Conservation (phyloP, 768 basidiomycete genomes). For the Trametes cingulata region DNA sequence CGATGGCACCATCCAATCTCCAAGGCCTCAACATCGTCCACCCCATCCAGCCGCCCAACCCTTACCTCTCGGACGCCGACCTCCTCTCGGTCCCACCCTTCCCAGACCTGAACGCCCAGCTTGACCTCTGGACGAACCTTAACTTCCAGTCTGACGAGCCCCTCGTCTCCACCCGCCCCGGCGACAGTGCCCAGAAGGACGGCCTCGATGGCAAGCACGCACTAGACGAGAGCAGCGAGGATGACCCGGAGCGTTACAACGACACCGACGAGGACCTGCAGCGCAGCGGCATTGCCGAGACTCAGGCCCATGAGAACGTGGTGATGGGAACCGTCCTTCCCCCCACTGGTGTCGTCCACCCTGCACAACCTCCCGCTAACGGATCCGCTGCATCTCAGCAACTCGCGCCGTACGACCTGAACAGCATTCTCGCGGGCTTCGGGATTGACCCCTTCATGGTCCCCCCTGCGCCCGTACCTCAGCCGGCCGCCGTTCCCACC, state of each 20-base stretch:
- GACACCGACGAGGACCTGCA: slow-evolving; percentile 48
- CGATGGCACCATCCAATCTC: slow-evolving; percentile 63
- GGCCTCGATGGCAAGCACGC: slow-evolving; percentile 14
- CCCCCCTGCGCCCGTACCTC: slow-evolving; percentile 33
- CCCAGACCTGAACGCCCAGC: slow-evolving; percentile 75
- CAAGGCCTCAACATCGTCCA: slow-evolving; percentile 84
- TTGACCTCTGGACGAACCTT: slow-evolving; percentile 83
- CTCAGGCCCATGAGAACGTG: slow-evolving; percentile 61
- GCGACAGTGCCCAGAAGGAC: slow-evolving; percentile 38
- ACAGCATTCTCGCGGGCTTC: slow-evolving; percentile 37
- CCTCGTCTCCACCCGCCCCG: slow-evolving; percentile 32
- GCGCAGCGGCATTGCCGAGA: slow-evolving; percentile 42
- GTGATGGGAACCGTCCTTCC: slow-evolving; percentile 49
- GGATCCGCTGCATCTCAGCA: slow-evolving; percentile 19
- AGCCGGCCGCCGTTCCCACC: slow-evolving; percentile 31
- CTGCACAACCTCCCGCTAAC: slow-evolving; percentile 28
- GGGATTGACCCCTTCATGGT: slow-evolving; percentile 46
- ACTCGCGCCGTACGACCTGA: slow-evolving; percentile 47
- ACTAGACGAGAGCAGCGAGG: slow-evolving; percentile 21
- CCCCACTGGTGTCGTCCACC: slow-evolving; percentile 23
- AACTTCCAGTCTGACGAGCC: slow-evolving; percentile 77
- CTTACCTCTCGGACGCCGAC: slow-evolving; percentile 47
- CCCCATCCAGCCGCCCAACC: slow-evolving; percentile 44
- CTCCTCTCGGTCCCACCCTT: slow-evolving; percentile 63
- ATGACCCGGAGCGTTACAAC: slow-evolving; percentile 35